Evolutionary conservation across 257 asterid species (phyloP), one percentile per base, ranked within the genome.

Genomic region (Euphrasia confusa): DNA sequence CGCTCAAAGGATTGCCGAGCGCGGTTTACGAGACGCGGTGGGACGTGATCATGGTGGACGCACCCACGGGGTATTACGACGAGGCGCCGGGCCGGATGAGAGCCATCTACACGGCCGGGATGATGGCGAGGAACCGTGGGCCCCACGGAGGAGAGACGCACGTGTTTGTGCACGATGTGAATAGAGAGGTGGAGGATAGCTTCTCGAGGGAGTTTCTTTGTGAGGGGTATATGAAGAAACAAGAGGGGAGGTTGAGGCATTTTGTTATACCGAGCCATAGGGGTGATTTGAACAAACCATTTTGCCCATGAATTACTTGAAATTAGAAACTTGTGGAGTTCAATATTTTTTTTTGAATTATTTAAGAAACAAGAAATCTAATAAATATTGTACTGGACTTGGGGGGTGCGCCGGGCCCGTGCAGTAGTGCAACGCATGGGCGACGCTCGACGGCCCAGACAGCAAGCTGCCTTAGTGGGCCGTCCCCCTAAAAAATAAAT

Each of bases 11-110:
- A 0, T 24, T 88, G 83, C 95, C 97, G 17, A 52, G 39, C 27
- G 79, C 71, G 58, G 86, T 85, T 9, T 85, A 90, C 33, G 80
- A 81, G 17, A 71, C 58, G 1, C 67, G 75, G 56, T 90, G 96
- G 96, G 98, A 90, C 59, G 27, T 90, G 77, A 90, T 90, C 71
- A 90, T 85, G 96, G 96, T 88, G 61, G 96, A 90, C 24, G 98
- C 95, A 3, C 97, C 97, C 0, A 87, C 96, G 0, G 95, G 97
- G 1, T 90, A 85, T 69, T 68, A 88, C 14, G 89, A 84, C 21
- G 94, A 88, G 32, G 96, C 96, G 5, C 98, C 96, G 6, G 98
- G 97, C 61, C 62, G 97, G 71, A 90, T 90, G 97, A 53, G 80
- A 13, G 97, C 93, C 9, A 90, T 90, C 45, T 90, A 88, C 62